These are phyloP conservation scores for Gossypium arboreum DNA, from an alignment of 345 rosid species.

Conservation along the genomic window DNA sequence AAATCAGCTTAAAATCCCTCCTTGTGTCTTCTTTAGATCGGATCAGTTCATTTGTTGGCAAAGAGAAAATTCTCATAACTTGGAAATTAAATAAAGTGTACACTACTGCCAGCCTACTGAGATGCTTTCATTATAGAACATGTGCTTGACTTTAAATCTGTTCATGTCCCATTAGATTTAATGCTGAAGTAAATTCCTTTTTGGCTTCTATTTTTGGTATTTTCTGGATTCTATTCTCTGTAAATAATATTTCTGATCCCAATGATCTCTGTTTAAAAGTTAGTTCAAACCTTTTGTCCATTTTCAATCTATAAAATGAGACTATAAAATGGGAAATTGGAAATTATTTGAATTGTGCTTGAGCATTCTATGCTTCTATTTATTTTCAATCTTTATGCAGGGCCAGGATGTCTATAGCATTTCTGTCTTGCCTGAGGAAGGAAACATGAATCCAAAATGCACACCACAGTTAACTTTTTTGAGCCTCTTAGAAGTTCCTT, in stretches of 20 bases:
- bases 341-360: background rate
- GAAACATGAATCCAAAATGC: conserved; percentile 30
- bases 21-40: background rate
- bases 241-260: background rate
- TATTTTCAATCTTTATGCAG: conserved; percentile 31
- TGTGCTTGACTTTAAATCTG: background rate
- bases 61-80: background rate
- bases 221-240: background rate
- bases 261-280: background rate
- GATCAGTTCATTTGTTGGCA: background rate
- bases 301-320: conserved; percentile 2
- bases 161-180: background rate
- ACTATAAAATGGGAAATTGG: background rate
- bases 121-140: background rate
- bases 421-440: conserved; percentile 65
- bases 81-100: background rate
- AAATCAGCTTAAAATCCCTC: background rate
- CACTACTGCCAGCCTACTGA: background rate
- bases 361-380: background rate
- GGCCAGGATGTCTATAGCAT: conserved; percentile 57
- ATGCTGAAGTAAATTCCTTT: background rate
- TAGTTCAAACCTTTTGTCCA: background rate
- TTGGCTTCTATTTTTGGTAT: conserved; percentile 2
- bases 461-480: conserved; percentile 50
- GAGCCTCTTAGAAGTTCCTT: conserved; percentile 63